Conservation (phyloP, 2,329 filamentous ascomycete genomes). For the Didymosphaeria variabile region DNA sequence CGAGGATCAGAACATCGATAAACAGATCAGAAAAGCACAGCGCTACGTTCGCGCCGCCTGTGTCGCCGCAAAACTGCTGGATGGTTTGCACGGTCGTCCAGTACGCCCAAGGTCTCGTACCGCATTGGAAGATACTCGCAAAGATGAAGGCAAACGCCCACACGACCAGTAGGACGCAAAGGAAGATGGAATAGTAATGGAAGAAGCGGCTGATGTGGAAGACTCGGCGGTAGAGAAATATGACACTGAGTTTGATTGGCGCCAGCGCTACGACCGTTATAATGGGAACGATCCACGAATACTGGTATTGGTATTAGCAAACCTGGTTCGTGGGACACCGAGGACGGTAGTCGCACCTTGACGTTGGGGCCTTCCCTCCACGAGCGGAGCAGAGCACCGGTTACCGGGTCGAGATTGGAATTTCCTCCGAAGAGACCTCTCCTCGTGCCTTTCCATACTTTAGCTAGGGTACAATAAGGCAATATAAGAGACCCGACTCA, state of each 20-base stretch:
- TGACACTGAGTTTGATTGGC: constrained; percentile 19
- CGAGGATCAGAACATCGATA: constrained; percentile 17
- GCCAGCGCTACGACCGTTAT: constrained; percentile 16
- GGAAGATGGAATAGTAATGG: constrained; percentile 13
- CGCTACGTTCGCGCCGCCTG: constrained; percentile 5
- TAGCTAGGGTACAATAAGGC: neutral
- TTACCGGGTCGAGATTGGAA: constrained; percentile 14
- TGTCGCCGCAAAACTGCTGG: constrained; percentile 14
- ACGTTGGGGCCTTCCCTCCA: constrained; percentile 15
- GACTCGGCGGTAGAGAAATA: constrained; percentile 16
- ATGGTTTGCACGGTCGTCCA: constrained; percentile 16
- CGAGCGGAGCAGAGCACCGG: constrained; percentile 6
- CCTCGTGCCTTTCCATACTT: neutral
- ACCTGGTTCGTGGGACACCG: neutral
- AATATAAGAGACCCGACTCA: neutral
- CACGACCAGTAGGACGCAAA: constrained; percentile 2
- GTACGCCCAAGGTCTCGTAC: constrained; percentile 9
- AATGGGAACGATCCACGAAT: constrained; percentile 16
- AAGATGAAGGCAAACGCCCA: constrained; percentile 14
- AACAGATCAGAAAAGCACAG: constrained; percentile 13
- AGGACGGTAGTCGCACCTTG: constrained; percentile 7
- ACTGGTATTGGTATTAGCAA: constrained; percentile 8
- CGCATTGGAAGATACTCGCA: constrained; percentile 18
- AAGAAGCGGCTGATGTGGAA: constrained; percentile 18
- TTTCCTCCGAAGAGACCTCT: constrained; percentile 10